These are phyloP conservation scores for Fusarium sp. DNA, from an alignment of 2,329 filamentous ascomycete species.

Conservation along the genomic window DNA sequence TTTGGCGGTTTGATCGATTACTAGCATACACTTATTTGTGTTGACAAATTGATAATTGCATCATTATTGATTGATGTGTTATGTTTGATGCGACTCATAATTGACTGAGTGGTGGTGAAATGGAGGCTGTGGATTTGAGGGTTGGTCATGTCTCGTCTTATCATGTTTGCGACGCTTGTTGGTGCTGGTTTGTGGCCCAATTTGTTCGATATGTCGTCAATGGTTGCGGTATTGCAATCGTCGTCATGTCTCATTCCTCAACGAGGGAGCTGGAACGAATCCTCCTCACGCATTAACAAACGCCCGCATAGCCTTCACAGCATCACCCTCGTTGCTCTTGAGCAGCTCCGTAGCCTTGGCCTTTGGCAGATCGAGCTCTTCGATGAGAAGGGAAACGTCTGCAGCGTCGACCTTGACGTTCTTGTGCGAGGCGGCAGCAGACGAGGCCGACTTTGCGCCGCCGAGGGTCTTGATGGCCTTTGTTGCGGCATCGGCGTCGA, in stretches of 20 bases:
- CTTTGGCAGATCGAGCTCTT: constrained; percentile 78
- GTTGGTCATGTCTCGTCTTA: not conserved
- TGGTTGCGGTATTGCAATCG: no score
- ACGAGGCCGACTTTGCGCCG: constrained; percentile 44
- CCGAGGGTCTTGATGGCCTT: constrained; percentile 76
- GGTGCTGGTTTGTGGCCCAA: not conserved
- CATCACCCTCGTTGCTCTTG: constrained; percentile 76
- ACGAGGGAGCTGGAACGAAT: not conserved
- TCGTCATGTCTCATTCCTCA: no score
- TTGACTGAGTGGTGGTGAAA: not conserved
- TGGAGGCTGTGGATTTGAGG: no score
- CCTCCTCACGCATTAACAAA: constrained; percentile 51
- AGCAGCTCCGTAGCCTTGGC: constrained; percentile 79
- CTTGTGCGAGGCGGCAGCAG: constrained; percentile 56
- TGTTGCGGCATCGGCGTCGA: constrained; percentile 76
- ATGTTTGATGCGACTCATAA: not conserved
- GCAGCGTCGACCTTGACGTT: constrained; percentile 79
- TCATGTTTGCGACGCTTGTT: not conserved
- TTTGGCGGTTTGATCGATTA: constrained; percentile 33
- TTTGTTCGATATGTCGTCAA: no score
- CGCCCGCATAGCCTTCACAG: constrained; percentile 72
- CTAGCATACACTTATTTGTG: constrained; percentile 12
- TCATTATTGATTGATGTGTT: constrained; percentile 11
- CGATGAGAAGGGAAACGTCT: constrained; percentile 76
- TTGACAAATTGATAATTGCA: constrained; percentile 16